These are phyloP conservation scores for Peniophora sp. DNA, from an alignment of 1,284 basidiomycete species.

Conservation along the genomic window DNA sequence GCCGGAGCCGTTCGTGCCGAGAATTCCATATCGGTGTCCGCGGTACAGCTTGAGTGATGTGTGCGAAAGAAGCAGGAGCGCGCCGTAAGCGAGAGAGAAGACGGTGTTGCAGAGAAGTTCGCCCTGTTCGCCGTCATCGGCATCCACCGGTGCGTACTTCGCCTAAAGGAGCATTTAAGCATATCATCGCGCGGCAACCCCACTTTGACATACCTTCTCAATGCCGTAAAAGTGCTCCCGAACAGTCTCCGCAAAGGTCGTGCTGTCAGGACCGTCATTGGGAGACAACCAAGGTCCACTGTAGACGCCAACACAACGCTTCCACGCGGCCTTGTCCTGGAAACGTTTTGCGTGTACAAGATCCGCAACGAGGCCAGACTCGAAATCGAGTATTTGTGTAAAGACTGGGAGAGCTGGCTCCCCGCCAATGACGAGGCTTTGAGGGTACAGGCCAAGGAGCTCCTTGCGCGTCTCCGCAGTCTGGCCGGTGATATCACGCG, in stretches of 20 bases:
- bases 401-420: slow-evolving; percentile 40
- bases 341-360: slow-evolving; percentile 67
- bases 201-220: slow-evolving; percentile 46
- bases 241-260: slow-evolving; percentile 54
- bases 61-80: slow-evolving; percentile 92
- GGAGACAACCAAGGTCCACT: slow-evolving; percentile 56
- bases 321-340: slow-evolving; percentile 60
- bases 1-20: slow-evolving; percentile 92
- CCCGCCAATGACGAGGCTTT: slow-evolving; percentile 31
- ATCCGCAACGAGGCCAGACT: slow-evolving; percentile 70
- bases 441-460: slow-evolving; percentile 56
- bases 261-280: slow-evolving; percentile 31
- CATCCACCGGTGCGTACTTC: slow-evolving; percentile 35
- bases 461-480: slow-evolving; percentile 45
- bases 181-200: neutral
- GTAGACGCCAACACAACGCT: slow-evolving; percentile 65
- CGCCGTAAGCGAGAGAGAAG: slow-evolving; percentile 96
- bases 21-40: slow-evolving; percentile 91
- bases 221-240: slow-evolving; percentile 71
- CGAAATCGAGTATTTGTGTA: slow-evolving; percentile 54
- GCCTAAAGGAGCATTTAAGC: slow-evolving; percentile 31
- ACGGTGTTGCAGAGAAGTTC: slow-evolving; percentile 88
- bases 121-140: slow-evolving; percentile 61
- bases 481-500: slow-evolving; percentile 62
- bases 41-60: slow-evolving; percentile 87